Evolutionary conservation across 257 asterid species (phyloP).

Genomic region (Echites panduratus): DNA sequence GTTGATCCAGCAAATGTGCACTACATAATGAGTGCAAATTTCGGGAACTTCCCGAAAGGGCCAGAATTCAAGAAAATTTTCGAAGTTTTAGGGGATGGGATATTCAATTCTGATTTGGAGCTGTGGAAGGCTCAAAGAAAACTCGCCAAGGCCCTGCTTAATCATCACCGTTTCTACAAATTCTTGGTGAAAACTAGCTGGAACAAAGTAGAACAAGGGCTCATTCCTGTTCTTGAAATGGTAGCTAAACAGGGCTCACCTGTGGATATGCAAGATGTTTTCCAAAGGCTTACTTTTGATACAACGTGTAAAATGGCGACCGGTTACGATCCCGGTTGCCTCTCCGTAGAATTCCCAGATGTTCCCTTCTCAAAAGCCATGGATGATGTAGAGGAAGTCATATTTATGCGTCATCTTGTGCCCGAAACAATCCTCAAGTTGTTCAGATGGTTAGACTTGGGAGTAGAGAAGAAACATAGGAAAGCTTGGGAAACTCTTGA

Average conservation of each 20-base stretch:
- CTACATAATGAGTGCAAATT: conserved; percentile 43
- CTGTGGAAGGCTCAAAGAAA: conserved; percentile 44
- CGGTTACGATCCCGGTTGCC: conserved; percentile 48
- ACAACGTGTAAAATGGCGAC: conserved; percentile 39
- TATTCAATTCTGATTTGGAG: conserved; percentile 44
- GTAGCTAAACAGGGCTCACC: conserved; percentile 5
- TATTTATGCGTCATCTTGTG: conserved; percentile 42
- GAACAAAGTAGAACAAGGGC: conserved; percentile 35
- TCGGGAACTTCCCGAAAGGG: conserved; percentile 47
- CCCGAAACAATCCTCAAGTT: conserved; percentile 37
- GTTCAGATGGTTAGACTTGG: conserved; percentile 38
- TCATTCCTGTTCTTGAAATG: conserved; percentile 36
- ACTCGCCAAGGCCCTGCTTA: conserved; percentile 30
- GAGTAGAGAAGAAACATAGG: conserved; percentile 31
- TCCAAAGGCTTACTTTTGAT: conserved; percentile 48
- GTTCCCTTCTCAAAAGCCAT: conserved; percentile 49
- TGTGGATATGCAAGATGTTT: conserved; percentile 46
- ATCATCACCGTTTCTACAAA: conserved; percentile 28
- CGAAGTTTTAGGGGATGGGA: conserved; percentile 50
- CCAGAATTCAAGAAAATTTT: conserved; percentile 41
- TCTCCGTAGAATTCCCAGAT: conserved; percentile 28
- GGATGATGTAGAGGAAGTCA: conserved; percentile 50
- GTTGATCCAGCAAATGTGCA: conserved; percentile 46
- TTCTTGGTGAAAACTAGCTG: conserved; percentile 28
- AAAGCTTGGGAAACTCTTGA: conserved; percentile 32